Evolutionary conservation across 352 stramenopile species (phyloP), one percentile per base, ranked within the genome.

Genomic region (Pythium sukuiense): DNA sequence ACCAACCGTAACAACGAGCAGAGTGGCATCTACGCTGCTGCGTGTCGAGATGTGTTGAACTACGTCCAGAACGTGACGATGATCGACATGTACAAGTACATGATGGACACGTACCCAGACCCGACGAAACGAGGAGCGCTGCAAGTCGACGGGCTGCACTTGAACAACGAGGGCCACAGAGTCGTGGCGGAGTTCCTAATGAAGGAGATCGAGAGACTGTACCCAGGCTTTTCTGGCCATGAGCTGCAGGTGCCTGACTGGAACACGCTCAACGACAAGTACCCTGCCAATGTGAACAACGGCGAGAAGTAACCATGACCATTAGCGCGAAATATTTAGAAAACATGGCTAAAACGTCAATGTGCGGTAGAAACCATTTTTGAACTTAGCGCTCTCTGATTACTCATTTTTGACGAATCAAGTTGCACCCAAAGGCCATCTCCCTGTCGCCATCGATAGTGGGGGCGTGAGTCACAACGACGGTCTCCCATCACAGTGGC

Each of bases 1-100:
- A 57, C 77, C 33, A 72, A 83, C 45, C 74, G 80, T 43, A 77
- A 55, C 26, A 88, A 85, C 54, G 69, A 59, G 9, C 66, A 71
- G 16, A 46, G 73, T 0, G 67, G 67, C 8, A 56, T 70, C 29
- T 89, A 89, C 55, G 52, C 61, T 2, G 16, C 56, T 9, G 61
- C 41, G 3, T 61, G 61, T 39, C 37, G 27, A n/a, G 27, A 56
- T 2, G 61, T 61, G 2, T 2, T 33, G 39, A 48, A 61, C 16
- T 13, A 13, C 20, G 55, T 53, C 16, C 2, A 33, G 8, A 20
- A 32, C 50, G 59, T 65, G 3, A 24, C 33, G 8, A 2, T 65
- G 29, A 26, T 65, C n/a, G 59, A 65, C 33, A 45, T 65, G 5
- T 43, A 65, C 49, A 29, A 35, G 59, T 59, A 53, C 33, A 33